Evolutionary conservation across 2,329 filamentous ascomycete species (phyloP).

Genomic region (Botrytis porri): DNA sequence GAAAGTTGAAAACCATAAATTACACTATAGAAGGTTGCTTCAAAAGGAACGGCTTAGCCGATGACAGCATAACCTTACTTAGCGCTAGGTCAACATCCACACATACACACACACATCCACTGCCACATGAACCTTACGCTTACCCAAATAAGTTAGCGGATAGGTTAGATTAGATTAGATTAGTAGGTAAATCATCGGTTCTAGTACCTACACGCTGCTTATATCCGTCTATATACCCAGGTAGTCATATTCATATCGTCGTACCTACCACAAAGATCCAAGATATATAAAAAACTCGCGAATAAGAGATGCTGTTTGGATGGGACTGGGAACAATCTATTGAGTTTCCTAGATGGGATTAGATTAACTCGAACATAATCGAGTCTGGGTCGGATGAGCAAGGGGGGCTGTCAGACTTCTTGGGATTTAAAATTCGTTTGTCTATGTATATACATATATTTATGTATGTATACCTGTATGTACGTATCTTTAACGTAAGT

Average conservation of each 20-base stretch:
- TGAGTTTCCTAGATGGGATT: neutral
- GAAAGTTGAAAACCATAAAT: neutral
- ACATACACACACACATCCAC: neutral
- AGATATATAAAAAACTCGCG: neutral
- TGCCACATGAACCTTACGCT: neutral
- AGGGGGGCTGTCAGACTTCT: neutral
- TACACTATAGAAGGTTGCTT: too few relatives aligned
- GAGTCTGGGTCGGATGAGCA: too few relatives aligned
- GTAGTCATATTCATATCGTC: too few relatives aligned
- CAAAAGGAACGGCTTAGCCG: neutral
- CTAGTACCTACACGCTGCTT: neutral
- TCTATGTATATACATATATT: neutral
- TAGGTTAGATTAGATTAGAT: neutral
- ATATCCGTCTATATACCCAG: neutral
- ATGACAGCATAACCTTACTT: too few relatives aligned
- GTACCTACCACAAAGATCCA: neutral
- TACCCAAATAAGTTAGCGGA: neutral
- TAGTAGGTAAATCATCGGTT: neutral
- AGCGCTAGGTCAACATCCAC: neutral
- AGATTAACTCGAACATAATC: neutral
- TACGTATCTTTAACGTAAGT: neutral
- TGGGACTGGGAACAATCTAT: neutral
- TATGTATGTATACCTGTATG: neutral
- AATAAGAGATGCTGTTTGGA: neutral
- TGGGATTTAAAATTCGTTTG: neutral